phyloP scores from a whole-genome alignment of 768 basidiomycete genomes.

The Tulasnella sp. region DNA sequence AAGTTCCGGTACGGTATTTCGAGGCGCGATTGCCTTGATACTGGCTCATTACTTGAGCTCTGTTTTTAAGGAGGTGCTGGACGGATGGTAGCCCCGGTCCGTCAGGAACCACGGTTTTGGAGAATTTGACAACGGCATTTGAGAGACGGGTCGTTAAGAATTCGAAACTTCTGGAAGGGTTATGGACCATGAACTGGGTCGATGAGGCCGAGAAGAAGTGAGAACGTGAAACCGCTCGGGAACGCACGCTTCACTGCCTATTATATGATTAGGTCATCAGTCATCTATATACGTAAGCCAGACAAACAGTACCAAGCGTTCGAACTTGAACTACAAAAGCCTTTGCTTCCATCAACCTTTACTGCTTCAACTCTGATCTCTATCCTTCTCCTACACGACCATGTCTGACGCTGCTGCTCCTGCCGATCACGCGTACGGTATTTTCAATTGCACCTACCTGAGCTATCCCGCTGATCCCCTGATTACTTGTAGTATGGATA shows the following conservation, averaged over 20 bases:
- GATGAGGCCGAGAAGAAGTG: not conserved
- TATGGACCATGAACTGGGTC: not conserved
- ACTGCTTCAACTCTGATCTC: not conserved
- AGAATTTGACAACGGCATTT: not conserved
- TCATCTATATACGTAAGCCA: not conserved
- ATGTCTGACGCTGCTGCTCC: constrained; percentile 10
- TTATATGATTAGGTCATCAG: not conserved
- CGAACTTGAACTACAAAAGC: not conserved
- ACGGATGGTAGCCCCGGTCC: constrained; percentile 1
- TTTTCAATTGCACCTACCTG: too few relatives aligned
- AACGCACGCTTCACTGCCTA: not conserved
- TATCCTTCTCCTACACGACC: not conserved
- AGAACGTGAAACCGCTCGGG: not conserved
- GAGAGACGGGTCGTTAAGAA: not conserved
- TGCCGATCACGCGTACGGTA: not conserved
- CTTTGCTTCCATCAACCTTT: not conserved
- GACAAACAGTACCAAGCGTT: not conserved
- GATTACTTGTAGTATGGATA: not conserved
- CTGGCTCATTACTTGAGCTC: constrained; percentile 3
- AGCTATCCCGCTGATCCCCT: not conserved
- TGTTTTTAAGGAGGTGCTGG: constrained; percentile 4
- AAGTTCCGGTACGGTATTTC: not conserved
- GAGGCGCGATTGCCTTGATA: not conserved
- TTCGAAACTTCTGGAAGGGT: not conserved
- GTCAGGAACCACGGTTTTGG: not conserved